Evolutionary conservation across 2,329 filamentous ascomycete genomes (phyloP).

Genomic region (Neonectria hederae): DNA sequence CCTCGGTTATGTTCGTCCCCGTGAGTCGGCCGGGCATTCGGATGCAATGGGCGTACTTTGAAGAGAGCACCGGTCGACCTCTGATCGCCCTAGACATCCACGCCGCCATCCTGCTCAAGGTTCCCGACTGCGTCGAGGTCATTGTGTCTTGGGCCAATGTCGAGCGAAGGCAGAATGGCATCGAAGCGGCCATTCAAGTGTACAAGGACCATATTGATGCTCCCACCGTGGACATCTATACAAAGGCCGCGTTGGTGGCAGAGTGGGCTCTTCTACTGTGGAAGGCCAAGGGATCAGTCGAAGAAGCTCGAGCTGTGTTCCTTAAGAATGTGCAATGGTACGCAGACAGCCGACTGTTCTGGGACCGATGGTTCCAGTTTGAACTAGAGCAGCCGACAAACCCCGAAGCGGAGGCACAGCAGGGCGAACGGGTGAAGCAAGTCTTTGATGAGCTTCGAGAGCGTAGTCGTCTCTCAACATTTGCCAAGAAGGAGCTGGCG

Average conservation of each 20-base stretch:
- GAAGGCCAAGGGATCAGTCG: conserved; percentile 83
- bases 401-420: conserved; percentile 68
- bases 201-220: conserved; percentile 84
- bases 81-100: conserved; percentile 88
- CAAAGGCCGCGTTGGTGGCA: conserved; percentile 86
- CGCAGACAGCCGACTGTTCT: conserved; percentile 86
- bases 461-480: conserved; percentile 74
- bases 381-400: conserved; percentile 85
- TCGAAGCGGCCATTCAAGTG: conserved; percentile 85
- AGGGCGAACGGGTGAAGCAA: conserved; percentile 79
- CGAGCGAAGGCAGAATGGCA: conserved; percentile 81
- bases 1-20: conserved; percentile 85
- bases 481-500: conserved; percentile 78
- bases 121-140: conserved; percentile 87
- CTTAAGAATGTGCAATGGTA: conserved; percentile 85
- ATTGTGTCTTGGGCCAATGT: conserved; percentile 90
- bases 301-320: conserved; percentile 86
- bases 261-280: conserved; percentile 89
- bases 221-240: conserved; percentile 75
- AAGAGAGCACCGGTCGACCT: conserved; percentile 82
- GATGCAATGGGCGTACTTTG: conserved; percentile 92
- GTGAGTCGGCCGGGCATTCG: conserved; percentile 85
- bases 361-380: conserved; percentile 88
- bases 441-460: conserved; percentile 79
- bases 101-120: conserved; percentile 75